Evolutionary conservation across 805 yeast species (phyloP).

Genomic region (Myxozyma neotropica): DNA sequence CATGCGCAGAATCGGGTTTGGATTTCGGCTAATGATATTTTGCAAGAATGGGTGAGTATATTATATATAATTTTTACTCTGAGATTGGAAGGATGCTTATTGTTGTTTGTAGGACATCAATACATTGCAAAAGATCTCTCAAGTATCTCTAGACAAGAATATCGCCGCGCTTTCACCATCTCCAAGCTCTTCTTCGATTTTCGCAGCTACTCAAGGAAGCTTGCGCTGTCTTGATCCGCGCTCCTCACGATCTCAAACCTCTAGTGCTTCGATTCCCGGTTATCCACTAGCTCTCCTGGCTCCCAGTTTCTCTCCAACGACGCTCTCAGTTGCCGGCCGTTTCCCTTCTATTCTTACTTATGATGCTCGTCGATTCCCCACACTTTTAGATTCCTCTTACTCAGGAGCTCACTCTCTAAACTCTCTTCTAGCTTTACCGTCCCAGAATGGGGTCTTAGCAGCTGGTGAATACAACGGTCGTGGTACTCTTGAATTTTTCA

Average conservation of each 20-base stretch:
- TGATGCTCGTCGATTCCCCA: slow-evolving; percentile 18
- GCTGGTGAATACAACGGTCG: slow-evolving; percentile 35
- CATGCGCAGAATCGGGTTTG: slow-evolving; percentile 3
- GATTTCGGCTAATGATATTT: slow-evolving; percentile 23
- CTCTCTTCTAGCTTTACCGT: slow-evolving; percentile 13
- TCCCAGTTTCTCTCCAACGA: slow-evolving; percentile 12
- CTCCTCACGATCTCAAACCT: neutral
- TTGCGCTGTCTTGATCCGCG: neutral
- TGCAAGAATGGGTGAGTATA: slow-evolving; percentile 31
- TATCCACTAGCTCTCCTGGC: slow-evolving; percentile 22
- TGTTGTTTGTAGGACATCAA: slow-evolving; percentile 7
- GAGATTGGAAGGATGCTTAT: neutral
- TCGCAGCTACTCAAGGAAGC: slow-evolving; percentile 6
- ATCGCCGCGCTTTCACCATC: slow-evolving; percentile 18
- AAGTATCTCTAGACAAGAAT: neutral
- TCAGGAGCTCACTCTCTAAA: slow-evolving; percentile 34
- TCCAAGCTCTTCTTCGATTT: slow-evolving; percentile 3
- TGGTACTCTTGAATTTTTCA: slow-evolving; percentile 30
- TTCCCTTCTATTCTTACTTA: slow-evolving; percentile 29
- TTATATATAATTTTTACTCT: neutral
- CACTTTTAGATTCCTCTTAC: slow-evolving; percentile 14
- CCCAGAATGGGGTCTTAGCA: slow-evolving; percentile 18
- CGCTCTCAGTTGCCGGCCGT: slow-evolving; percentile 26
- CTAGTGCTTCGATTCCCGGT: slow-evolving; percentile 18
- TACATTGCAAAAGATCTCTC: slow-evolving; percentile 15